Conservation (phyloP, 495 filamentous ascomycete genomes). For the Podospora pseudocomata region DNA sequence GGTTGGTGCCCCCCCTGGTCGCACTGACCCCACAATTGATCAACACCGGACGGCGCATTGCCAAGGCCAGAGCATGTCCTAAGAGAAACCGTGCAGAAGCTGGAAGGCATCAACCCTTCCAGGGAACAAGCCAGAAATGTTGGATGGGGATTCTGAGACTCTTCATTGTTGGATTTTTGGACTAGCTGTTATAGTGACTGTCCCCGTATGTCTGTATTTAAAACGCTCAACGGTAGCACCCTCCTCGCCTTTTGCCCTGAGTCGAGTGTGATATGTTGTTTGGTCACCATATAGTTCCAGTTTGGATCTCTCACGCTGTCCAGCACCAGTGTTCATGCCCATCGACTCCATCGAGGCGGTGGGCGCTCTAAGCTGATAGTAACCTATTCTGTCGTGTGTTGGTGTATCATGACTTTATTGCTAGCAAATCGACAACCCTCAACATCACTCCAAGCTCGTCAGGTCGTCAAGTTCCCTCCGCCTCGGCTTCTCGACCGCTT, state of each 20-base stretch:
- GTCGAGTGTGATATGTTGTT: neutral
- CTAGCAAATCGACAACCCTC: neutral
- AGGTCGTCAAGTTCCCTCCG: conserved; percentile 41
- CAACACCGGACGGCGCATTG: neutral
- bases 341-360: neutral
- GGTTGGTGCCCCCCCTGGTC: neutral
- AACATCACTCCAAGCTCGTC: conserved; percentile 47
- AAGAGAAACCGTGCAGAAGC: neutral
- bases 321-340: neutral
- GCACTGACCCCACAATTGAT: neutral
- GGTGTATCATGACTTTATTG: neutral
- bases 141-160: neutral
- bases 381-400: neutral
- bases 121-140: neutral
- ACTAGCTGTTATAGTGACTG: neutral
- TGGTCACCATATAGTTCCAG: neutral
- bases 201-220: neutral
- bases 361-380: neutral
- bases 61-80: neutral
- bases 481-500: conserved; percentile 42
- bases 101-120: neutral
- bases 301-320: too few relatives aligned
- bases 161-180: neutral
- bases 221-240: neutral
- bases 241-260: neutral